Conservation (phyloP, 2,329 filamentous ascomycete species). For the Fusarium sp. region DNA sequence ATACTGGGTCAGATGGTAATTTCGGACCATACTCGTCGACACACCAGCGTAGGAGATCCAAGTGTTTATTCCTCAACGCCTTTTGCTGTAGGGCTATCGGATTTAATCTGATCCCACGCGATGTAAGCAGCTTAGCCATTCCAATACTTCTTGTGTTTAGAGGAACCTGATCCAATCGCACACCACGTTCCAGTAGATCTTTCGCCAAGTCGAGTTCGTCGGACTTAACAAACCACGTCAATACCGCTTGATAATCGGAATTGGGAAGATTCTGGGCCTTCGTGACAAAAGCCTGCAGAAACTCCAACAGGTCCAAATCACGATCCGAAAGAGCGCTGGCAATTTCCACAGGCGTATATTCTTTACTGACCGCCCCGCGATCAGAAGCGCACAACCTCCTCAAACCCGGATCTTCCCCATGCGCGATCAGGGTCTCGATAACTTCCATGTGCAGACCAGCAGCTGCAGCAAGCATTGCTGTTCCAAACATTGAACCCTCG, state of each 20-base stretch:
- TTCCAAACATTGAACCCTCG: background rate
- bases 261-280: background rate
- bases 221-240: background rate
- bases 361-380: rapidly evolving
- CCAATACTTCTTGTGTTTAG: background rate
- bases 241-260: background rate
- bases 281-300: background rate
- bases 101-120: background rate
- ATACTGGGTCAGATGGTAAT: background rate
- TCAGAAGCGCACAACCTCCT: background rate
- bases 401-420: background rate
- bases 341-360: background rate
- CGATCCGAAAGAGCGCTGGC: background rate
- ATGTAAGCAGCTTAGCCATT: conserved; percentile 5
- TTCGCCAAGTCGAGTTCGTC: background rate
- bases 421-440: background rate
- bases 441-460: background rate
- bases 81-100: background rate
- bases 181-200: background rate
- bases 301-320: rapidly evolving
- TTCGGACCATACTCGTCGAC: conserved; percentile 6
- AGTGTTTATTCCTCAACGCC: background rate
- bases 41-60: conserved; percentile 10
- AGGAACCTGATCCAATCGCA: background rate
- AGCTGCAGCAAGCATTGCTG: conserved; percentile 22